Evolutionary conservation across 805 yeast species (phyloP), one percentile per base, ranked within the genome.

Genomic region (Suhomyces faveliae): DNA sequence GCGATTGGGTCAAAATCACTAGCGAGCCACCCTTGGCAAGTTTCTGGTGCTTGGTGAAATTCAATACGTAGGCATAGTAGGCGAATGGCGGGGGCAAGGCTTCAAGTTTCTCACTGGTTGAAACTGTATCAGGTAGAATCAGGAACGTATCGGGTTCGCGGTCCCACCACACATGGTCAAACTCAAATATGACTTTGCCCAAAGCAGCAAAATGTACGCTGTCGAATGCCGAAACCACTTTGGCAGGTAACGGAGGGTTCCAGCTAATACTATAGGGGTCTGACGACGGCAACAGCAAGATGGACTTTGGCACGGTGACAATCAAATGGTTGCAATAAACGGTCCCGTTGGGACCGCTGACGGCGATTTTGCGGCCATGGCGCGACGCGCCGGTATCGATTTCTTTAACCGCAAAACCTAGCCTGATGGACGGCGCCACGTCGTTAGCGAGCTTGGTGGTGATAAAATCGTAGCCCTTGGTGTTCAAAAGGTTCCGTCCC

Each of bases 301-400:
- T 75, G 29, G 91, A 85, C 51, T 85, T 85, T 0, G 97, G 96
- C 4, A 87, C 80, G 0, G 96, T 83, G 5, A 88, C 85, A 11
- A 90, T 73, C 23, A 81, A 69, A 59, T 80, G 85, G 41, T 86
- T 82, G 24, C 82, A 74, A 2, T 54, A 52, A 27, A 71, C 63
- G 4, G 39, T 51, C 2, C 51, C 46, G 2, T 76, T 74, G 7
- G 37, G 37, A 3, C 37, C 37, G 8, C n/a, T 15, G 1, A 79
- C 68, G 1, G 51, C 25, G 7, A 68, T 64, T n/a, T 43, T 46
- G 15, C 51, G 50, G 23, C 45, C 43, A 2, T 35, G 41, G 8
- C 54, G 56, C 11, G 48, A 54, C n/a, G 51, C 54, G 1, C 51
- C 48, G 40, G 76, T 25, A 20, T 40, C 47, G 5, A 35, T 43